phyloP scores from a whole-genome alignment of 768 basidiomycete genomes.

The Lentinula edodes region DNA sequence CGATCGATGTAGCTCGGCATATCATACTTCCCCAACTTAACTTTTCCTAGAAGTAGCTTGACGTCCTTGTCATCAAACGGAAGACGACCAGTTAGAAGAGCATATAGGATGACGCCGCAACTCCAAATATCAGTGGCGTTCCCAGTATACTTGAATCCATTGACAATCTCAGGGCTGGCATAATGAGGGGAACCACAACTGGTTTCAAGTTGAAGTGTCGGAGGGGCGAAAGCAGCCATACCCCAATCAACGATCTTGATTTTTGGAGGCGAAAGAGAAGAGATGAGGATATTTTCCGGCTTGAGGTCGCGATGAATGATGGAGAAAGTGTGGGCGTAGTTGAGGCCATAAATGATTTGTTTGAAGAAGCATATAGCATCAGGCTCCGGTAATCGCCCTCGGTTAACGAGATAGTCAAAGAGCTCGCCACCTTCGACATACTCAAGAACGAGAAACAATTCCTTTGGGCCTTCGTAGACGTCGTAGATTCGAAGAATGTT shows the following conservation, averaged over 20 bases:
- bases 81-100: slow-evolving; percentile 82
- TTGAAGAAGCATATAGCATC: slow-evolving; percentile 93
- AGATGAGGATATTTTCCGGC: slow-evolving; percentile 94
- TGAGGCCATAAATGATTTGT: slow-evolving; percentile 91
- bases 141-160: slow-evolving; percentile 84
- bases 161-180: slow-evolving; percentile 94
- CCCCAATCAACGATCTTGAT: slow-evolving; percentile 99
- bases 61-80: slow-evolving; percentile 94
- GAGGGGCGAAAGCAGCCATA: slow-evolving; percentile 94
- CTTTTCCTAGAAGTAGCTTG: slow-evolving; percentile 70
- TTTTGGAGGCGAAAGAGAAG: slow-evolving; percentile 71
- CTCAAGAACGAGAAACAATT: slow-evolving; percentile 90
- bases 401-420: slow-evolving; percentile 92
- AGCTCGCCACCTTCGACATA: slow-evolving; percentile 96
- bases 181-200: slow-evolving; percentile 97
- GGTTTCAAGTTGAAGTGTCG: slow-evolving; percentile 81
- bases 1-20: slow-evolving; percentile 78
- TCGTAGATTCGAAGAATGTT: slow-evolving; percentile 95
- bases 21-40: slow-evolving; percentile 80
- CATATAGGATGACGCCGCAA: slow-evolving; percentile 90
- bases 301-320: slow-evolving; percentile 98
- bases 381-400: slow-evolving; percentile 69
- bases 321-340: slow-evolving; percentile 96
- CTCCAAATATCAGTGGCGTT: slow-evolving; percentile 95
- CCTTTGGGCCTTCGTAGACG: slow-evolving; percentile 88